Base-by-base conservation (phyloP, 192 early-diverging fungal genomes). In the Neocallimastix lanati region DNA sequence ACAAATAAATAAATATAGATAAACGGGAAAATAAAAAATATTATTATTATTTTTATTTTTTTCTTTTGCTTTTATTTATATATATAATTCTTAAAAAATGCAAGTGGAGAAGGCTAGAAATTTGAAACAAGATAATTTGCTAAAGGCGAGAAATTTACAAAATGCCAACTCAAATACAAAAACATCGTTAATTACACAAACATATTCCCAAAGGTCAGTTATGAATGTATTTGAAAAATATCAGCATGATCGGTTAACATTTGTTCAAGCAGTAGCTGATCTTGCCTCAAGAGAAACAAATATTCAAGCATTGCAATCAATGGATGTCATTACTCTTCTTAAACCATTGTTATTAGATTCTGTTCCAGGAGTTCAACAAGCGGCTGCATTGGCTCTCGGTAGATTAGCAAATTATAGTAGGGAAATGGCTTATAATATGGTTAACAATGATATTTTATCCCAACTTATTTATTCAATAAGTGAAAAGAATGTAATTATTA, bases 321-420 rank as follows among this genome's bases (percentile, higher is more conserved):
- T 86, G 25, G 88, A 86, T 13, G 88, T 88, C 6, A 83, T 88
- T 85, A 77, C 84, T 0, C 84, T 90, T 0, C 82, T 90, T 76
- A 82, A 88, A 14, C 89, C 89, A 28, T 80, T 90, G 4, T 82
- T 90, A 29, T 78, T 88, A 15, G 89, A 90, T 77, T 84, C 81
- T 77, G 82, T 90, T 18, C 88, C 88, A 13, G 88, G 88, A 27
- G 88, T 90, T 67, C 89, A 90, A 81, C 89, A 90, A 82, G 88
- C 89, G 9, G 88, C 89, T 0, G 88, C 88, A 14, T 78, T 90
- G 77, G 89, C 89, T 7, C 79, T 90, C 28, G 89, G 89, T 15
- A 80, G 89, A 38, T 78, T 90, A 29, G 88, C 88, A 16, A 90
- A 88, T 76, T 88, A 87, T 80, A 87, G 85, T 67, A 83, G 85